Base-by-base conservation (phyloP, 495 filamentous ascomycete genomes). In the Daldinia concentrica region DNA sequence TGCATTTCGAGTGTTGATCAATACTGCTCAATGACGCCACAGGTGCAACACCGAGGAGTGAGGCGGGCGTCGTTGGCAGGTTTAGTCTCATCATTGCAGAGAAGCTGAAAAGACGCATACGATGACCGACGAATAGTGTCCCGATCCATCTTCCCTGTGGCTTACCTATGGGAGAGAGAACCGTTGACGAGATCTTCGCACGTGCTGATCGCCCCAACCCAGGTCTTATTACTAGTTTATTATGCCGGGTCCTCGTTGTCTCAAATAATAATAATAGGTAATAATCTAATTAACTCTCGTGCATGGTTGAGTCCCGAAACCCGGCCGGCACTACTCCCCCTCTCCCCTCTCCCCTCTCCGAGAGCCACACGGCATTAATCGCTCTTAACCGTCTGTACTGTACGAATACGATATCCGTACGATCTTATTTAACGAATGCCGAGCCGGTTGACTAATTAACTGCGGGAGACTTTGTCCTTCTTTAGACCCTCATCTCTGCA, bases 181-280 rank as follows among this genome's bases (percentile, higher is more conserved):
- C 72, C 72, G 72, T 74, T 74, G 63, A 45, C 58, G 66, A 73
- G 72, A 74, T 74, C 68, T 68, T 71, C 68, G 58, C 66, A 74
- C 72, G 72, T 74, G 72, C 63, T 71, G 72, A 74, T 74, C 72
- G 72, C 60, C 72, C 63, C 41, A 73, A 71, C 68, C 72, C 56
- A 27, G 72, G 59, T 51, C 72, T 71, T 74, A 74, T 74, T 68
- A 71, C 36, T 30, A 26, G 72, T 66, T 36, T 74, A 71, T 71
- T 74, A 74, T 74, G 72, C 72, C 72, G 72, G 63, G 17, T 54
- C 41, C 58, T 62, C 15, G 52, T 34, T 71, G 52, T 66, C 66
- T 66, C 52, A 62, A 60, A 27, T 36, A 36, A 52, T 66, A 71
- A 60, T 59, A 34, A 24, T 19, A 57, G n/a, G 24, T 6, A 52